Base-by-base conservation (phyloP, 106 monocot species). In the Gastrodia elata region DNA sequence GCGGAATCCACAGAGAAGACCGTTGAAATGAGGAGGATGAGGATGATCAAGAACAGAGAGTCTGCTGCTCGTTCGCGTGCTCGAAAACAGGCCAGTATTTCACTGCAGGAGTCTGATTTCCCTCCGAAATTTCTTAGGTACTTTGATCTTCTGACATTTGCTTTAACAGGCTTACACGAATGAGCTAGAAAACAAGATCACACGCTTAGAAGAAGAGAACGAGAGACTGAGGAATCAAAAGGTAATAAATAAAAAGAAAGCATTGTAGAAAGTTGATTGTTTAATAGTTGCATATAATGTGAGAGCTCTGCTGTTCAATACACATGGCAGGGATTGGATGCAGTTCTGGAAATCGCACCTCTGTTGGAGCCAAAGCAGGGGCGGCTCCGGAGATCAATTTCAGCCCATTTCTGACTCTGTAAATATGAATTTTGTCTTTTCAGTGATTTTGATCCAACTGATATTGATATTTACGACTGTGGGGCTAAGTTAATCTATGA, bases 21-120 rank as follows among this genome's bases (percentile, higher is more conserved):
- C 35, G 78, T 78, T 24, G 82, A 82, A 49, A 79, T 79, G 61
- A 82, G 76, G 77, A 76, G 77, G 74, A 86, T 82, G 77, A 86
- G 86, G 71, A 86, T 86, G 86, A 86, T 86, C 64, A 86, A 80
- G 82, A 86, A 86, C 65, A 34, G 86, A 22, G 82, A 82, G 65
- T 86, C 86, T 43, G 86, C 86, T 38, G 86, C 86, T 2, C 79
- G 86, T 24, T 86, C 82, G 56, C 82, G 82, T 68, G 82, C 82
- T 57, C 77, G 86, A 74, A 82, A 86, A 48, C 86, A 86, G 80
- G 86, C 80, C 20, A 13, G 64, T 9, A 4, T 34, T 64, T 26
- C 15, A 43, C 43, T 43, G 8, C 13, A 7, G 13, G 13, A 6
- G 43, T 7, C 6, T 43, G 9, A 2, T 58, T 58, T 58, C 26